Conservation (phyloP, 1,284 basidiomycete genomes). For the Papiliotrema laurentii region DNA sequence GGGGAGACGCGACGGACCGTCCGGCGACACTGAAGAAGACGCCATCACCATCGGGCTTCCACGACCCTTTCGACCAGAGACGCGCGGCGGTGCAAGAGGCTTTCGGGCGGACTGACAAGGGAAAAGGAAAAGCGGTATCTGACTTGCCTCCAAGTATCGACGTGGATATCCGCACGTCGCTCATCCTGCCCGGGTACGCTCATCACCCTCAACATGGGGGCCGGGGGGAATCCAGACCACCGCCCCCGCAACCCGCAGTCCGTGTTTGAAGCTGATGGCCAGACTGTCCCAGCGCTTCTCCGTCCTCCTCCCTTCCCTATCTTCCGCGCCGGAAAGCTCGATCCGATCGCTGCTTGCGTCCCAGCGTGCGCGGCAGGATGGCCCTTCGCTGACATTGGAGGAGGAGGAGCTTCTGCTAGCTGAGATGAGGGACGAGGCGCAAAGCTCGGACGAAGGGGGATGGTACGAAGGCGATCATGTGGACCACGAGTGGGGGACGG, state of each 20-base stretch:
- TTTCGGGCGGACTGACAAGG: not conserved
- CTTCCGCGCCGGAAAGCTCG: constrained; percentile 29
- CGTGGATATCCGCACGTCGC: constrained; percentile 40
- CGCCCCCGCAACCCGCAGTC: too few relatives aligned
- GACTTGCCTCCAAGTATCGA: constrained; percentile 33
- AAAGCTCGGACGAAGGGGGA: constrained; percentile 17
- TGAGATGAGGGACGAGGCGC: constrained; percentile 23
- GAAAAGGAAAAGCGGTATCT: not conserved
- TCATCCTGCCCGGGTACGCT: constrained; percentile 43
- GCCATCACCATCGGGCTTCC: not conserved
- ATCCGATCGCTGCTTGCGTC: constrained; percentile 35
- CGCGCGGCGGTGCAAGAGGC: not conserved
- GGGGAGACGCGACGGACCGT: not conserved
- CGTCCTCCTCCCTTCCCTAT: constrained; percentile 36
- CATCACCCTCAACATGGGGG: too few relatives aligned
- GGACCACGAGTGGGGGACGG: not conserved
- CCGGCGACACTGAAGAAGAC: not conserved
- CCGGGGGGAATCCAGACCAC: too few relatives aligned
- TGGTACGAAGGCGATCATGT: constrained; percentile 7
- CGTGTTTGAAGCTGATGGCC: too few relatives aligned
- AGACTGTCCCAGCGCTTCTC: constrained; percentile 44
- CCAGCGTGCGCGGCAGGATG: constrained; percentile 31
- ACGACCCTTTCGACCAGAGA: not conserved
- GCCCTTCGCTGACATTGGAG: constrained; percentile 36
- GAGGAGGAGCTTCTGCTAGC: constrained; percentile 43